Percentiles rank a stretch among this genome's conserved stretches.
phyloP scores from a whole-genome alignment of 2,329 filamentous ascomycete species.

The Fusarium nanum region DNA sequence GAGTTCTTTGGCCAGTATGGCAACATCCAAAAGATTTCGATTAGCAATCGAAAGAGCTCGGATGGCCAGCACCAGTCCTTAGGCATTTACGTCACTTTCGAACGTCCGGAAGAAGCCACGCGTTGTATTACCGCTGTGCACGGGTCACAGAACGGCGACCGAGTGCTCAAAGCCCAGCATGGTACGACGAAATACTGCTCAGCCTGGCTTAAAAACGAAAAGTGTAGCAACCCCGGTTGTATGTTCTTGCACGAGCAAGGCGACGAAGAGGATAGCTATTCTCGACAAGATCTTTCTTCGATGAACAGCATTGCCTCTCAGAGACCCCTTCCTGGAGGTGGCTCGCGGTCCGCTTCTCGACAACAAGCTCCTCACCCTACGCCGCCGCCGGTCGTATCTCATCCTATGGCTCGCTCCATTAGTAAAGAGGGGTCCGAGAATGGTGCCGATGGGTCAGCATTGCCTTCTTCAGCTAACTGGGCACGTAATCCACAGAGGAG shows the following conservation, averaged over 20 bases:
- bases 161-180: conserved; percentile 79
- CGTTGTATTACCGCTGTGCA: conserved; percentile 93
- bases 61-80: conserved; percentile 85
- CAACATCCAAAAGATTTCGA: conserved; percentile 98
- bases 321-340: conserved; percentile 68
- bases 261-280: conserved; percentile 98
- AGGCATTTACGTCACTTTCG: conserved; percentile 98
- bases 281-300: conserved; percentile 90
- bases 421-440: conserved; percentile 81
- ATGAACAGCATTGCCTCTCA: conserved; percentile 91
- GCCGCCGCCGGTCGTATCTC: conserved; percentile 58
- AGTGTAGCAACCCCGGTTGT: conserved; percentile 94
- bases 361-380: conserved; percentile 58
- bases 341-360: conserved; percentile 64
- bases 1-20: conserved; percentile 99
- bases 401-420: conserved; percentile 79
- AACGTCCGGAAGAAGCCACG: conserved; percentile 88
- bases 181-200: conserved; percentile 99
- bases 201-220: conserved; percentile 92
- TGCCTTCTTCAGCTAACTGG: conserved; percentile 95
- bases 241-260: conserved; percentile 98
- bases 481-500: conserved; percentile 77
- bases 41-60: conserved; percentile 89
- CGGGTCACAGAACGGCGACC: conserved; percentile 89
- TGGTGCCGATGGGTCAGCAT: conserved; percentile 84